Evolutionary conservation across 2,329 filamentous ascomycete species (phyloP), one percentile per base, ranked within the genome.

Genomic region (Monosporascus sp.): DNA sequence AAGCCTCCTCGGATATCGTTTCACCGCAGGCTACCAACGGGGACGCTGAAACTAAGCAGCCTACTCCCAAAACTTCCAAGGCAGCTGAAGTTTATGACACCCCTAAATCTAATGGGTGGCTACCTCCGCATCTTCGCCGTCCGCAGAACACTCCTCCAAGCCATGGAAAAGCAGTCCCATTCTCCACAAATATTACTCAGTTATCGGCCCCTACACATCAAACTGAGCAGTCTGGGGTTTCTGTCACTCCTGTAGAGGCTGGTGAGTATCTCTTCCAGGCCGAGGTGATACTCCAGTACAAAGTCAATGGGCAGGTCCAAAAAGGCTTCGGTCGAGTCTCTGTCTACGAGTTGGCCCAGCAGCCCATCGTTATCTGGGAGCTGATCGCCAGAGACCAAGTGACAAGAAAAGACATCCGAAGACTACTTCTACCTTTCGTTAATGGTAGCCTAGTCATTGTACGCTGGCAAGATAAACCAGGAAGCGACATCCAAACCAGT

Each of bases 391-490:
- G 50, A 14, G 49, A 56, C 3, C 11, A 22, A 22, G 37, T 52
- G n/a, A 52, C 46, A 2, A 56, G 52, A n/a, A 60, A 57, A 6
- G 59, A 65, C 44, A 43, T 65, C 7, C 56, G 63, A 19, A 38
- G 50, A 20, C 52, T 59, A 14, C 24, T 62, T 9, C 19, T 27
- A 5, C 26, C 53, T 9, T 37, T 52, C 11, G 14, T n/a, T 0
- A 41, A 44, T 41, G 58, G 55, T 40, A 61, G 57, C 24, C 47
- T 7, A 20, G 44, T 48, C 4, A 48, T 44, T 8, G 24, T 63
- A 26, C 60, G 60, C 16, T 49, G 58, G 31, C 31, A 11, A 20
- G 49, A 50, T 24, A 31, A 46, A 7, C 40, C 17, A 16, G 22
- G 37, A 6, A 24, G n/a, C 20, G 19, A n/a, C 40, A 50, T 57